Evolutionary conservation across 2,329 filamentous ascomycete genomes (phyloP), one percentile per base, ranked within the genome.

Genomic region (Myriosclerotinia duriaeana): DNA sequence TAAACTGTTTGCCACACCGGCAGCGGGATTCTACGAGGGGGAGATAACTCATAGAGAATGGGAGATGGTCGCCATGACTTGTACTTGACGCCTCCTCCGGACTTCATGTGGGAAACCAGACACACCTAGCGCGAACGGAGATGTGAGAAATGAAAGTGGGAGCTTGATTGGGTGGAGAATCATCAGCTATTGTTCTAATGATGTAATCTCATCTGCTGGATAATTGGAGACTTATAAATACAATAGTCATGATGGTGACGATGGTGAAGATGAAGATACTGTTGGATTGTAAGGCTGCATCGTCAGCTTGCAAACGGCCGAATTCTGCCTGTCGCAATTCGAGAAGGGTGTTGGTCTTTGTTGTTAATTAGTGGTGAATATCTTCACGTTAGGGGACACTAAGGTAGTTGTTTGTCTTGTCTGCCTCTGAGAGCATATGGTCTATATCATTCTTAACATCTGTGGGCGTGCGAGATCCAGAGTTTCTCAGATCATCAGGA

Each of bases 311-410:
- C 59, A 74, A 71, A 22, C 73, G 61, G 1, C 72, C 72, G 64
- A 73, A 75, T 11, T 72, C 69, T 3, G 72, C 72, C 54, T 74
- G 72, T 53, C 73, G 72, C 17, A 74, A 67, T 36, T 74, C 72
- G 20, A 92, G 81, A 12, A 84, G 84, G 69, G 92, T 88, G 73
- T 90, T 88, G 56, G 97, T 82, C 38, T 59, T 59, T 30, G 38
- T 44, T 59, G 20, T 7, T 4, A 7, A 4, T 59, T 12, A 59
- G 55, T 11, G 52, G 84, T 82, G 38, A 60, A 91, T 87, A 67
- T 83, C 78, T 97, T 91, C 78, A n/a, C n/a, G n/a, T 96, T 87
- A 48, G 69, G 88, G 89, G 69, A 92, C 88, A 15, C 73, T 71
- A 44, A 74, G 72, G 54, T 73, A 72, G 22, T 69, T 55, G 52